phyloP scores from a whole-genome alignment of 75 land plant species.

The Selaginella tamariscina region DNA sequence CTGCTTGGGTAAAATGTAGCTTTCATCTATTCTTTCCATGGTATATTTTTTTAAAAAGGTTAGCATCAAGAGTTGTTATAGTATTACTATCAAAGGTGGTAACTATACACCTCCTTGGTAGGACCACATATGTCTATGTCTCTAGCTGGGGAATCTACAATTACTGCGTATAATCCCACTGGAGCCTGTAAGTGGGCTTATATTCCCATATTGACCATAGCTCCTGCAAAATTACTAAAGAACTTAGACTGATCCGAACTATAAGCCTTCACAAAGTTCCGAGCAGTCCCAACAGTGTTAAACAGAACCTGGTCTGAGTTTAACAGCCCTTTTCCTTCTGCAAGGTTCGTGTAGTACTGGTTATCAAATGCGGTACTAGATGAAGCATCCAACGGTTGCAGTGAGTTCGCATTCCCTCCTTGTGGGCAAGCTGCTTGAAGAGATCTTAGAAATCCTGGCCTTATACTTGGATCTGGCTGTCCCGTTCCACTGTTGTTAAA shows the following conservation, averaged over 20 bases:
- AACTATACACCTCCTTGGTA: too few relatives aligned
- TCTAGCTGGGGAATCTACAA: slow-evolving; percentile 20
- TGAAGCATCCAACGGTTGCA: slow-evolving; percentile 32
- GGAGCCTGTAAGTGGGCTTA: slow-evolving; percentile 29
- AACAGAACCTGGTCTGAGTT: slow-evolving; percentile 45
- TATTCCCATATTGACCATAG: slow-evolving; percentile 65
- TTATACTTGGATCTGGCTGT: slow-evolving; percentile 9
- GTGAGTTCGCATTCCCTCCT: slow-evolving; percentile 15
- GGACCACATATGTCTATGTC: too few relatives aligned
- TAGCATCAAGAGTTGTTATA: too few relatives aligned
- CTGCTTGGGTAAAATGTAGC: too few relatives aligned
- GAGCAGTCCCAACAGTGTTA: slow-evolving; percentile 22
- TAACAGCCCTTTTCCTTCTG: slow-evolving; percentile 37
- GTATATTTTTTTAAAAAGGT: too few relatives aligned
- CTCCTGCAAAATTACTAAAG: slow-evolving; percentile 35
- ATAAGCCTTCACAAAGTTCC: slow-evolving; percentile 31
- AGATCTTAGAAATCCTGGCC: neutral
- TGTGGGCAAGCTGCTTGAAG: neutral
- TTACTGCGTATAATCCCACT: slow-evolving; percentile 43
- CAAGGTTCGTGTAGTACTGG: slow-evolving; percentile 34
- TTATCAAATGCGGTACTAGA: slow-evolving; percentile 40
- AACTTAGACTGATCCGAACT: slow-evolving; percentile 33
- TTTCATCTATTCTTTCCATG: too few relatives aligned
- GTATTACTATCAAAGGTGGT: too few relatives aligned
- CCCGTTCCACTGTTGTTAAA: neutral